These are phyloP conservation scores for Candida taoyuanica DNA, from an alignment of 805 yeast species.

Conservation along the genomic window DNA sequence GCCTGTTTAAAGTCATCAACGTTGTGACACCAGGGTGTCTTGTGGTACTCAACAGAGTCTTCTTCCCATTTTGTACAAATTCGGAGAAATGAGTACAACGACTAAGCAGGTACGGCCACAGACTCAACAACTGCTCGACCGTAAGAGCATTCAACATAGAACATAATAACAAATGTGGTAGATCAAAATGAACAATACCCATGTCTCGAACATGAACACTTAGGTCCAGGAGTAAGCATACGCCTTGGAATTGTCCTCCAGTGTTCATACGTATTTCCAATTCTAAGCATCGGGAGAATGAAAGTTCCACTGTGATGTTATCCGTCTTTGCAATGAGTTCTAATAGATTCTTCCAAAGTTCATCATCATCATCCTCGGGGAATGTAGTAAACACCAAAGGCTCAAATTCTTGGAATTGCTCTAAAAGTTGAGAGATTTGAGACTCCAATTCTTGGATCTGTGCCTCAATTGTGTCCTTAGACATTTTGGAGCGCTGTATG, in stretches of 20 bases:
- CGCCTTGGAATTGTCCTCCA: conserved; percentile 11
- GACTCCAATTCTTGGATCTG: not conserved
- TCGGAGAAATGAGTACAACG: conserved; percentile 8
- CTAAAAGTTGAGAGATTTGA: not conserved
- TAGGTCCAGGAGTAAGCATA: conserved; percentile 20
- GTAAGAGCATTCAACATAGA: conserved; percentile 9
- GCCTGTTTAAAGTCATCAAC: conserved; percentile 15
- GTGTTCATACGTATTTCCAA: not conserved
- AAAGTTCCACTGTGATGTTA: not conserved
- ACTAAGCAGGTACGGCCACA: conserved; percentile 21
- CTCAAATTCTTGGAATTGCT: not conserved
- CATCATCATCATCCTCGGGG: too few relatives aligned
- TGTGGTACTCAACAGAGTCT: conserved; percentile 2
- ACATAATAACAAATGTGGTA: conserved; percentile 13
- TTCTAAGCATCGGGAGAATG: not conserved
- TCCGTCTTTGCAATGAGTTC: not conserved
- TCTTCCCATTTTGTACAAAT: conserved; percentile 2
- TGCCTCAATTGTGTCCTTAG: not conserved
- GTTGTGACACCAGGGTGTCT: conserved; percentile 15
- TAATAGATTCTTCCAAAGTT: too few relatives aligned
- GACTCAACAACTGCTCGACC: conserved; percentile 16
- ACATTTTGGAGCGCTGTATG: too few relatives aligned
- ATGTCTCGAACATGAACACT: conserved; percentile 11
- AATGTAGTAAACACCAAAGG: too few relatives aligned
- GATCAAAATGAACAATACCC: conserved; percentile 8